A percentile compares a stretch with the other conserved stretches of the same genome.
Evolutionary conservation across 768 basidiomycete species (phyloP).

Genomic region (Fomitopsis serialis): DNA sequence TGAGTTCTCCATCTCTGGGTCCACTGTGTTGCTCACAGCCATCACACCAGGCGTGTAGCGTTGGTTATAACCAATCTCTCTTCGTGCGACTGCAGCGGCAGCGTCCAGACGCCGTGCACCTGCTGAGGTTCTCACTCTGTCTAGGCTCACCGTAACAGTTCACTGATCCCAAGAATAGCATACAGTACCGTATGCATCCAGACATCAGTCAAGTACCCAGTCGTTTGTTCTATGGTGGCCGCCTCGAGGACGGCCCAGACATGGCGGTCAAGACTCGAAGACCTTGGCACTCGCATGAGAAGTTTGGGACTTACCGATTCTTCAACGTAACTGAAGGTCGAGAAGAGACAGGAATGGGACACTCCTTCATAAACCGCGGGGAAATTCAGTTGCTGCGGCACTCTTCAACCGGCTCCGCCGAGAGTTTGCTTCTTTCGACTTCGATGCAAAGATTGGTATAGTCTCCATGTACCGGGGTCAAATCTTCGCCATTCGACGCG

Average conservation of each 20-base stretch:
- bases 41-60: slow-evolving; percentile 51
- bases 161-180: slow-evolving; percentile 41
- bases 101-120: slow-evolving; percentile 77
- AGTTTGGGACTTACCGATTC: slow-evolving; percentile 86
- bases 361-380: slow-evolving; percentile 68
- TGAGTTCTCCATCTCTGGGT: slow-evolving; percentile 22
- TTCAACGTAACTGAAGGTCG: slow-evolving; percentile 70
- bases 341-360: slow-evolving; percentile 55
- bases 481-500: slow-evolving; percentile 62
- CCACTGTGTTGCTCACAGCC: background rate
- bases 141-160: background rate
- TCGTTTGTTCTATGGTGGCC: slow-evolving; percentile 76
- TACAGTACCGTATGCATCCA: slow-evolving; percentile 99
- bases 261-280: slow-evolving; percentile 81
- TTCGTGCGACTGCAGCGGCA: slow-evolving; percentile 88
- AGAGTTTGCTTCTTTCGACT: slow-evolving; percentile 51
- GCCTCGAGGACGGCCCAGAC: slow-evolving; percentile 78
- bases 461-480: slow-evolving; percentile 97
- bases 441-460: slow-evolving; percentile 58
- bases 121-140: slow-evolving; percentile 59
- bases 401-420: slow-evolving; percentile 67
- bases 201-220: slow-evolving; percentile 90
- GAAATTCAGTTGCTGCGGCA: slow-evolving; percentile 74
- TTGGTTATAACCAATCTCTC: slow-evolving; percentile 82
- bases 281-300: slow-evolving; percentile 77